A percentile compares a stretch with the other conserved stretches of the same genome.
These are phyloP conservation scores for Kodamaea lidongshanica DNA, from an alignment of 805 yeast genomes.

Conservation along the genomic window DNA sequence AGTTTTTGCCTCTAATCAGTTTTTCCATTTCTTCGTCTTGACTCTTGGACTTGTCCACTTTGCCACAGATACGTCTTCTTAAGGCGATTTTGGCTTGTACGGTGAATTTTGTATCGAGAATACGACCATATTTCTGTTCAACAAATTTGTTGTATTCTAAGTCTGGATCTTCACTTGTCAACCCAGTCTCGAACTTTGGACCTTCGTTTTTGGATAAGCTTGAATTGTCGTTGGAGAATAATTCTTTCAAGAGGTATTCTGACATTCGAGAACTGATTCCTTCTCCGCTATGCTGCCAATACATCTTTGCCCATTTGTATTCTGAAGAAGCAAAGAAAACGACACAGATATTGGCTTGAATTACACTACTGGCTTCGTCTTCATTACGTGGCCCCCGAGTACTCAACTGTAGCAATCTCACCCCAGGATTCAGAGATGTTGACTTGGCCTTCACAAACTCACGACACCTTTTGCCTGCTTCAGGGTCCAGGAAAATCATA, in stretches of 20 bases:
- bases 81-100: slow-evolving; percentile 70
- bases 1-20: slow-evolving; percentile 23
- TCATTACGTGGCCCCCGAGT: slow-evolving; percentile 60
- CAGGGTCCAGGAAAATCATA: slow-evolving; percentile 71
- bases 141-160: slow-evolving; percentile 58
- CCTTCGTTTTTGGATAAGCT: background rate
- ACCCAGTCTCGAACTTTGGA: slow-evolving; percentile 1
- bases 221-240: slow-evolving; percentile 21
- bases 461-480: slow-evolving; percentile 78
- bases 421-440: slow-evolving; percentile 19
- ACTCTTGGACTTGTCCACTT: slow-evolving; percentile 39
- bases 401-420: slow-evolving; percentile 63
- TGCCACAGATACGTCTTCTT: slow-evolving; percentile 67
- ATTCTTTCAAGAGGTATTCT: slow-evolving; percentile 69
- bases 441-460: slow-evolving; percentile 53
- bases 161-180: slow-evolving; percentile 5
- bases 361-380: slow-evolving; percentile 52
- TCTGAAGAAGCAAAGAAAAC: slow-evolving; percentile 67
- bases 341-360: slow-evolving; percentile 66
- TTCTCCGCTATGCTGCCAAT: slow-evolving; percentile 98
- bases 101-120: slow-evolving; percentile 71
- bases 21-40: slow-evolving; percentile 23
- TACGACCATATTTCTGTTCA: slow-evolving; percentile 89
- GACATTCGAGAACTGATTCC: slow-evolving; percentile 90
- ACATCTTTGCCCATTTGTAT: slow-evolving; percentile 65